Evolutionary conservation across 331 rosid species (phyloP), one percentile per base, ranked within the genome.

Genomic region (Malus hybrid): DNA sequence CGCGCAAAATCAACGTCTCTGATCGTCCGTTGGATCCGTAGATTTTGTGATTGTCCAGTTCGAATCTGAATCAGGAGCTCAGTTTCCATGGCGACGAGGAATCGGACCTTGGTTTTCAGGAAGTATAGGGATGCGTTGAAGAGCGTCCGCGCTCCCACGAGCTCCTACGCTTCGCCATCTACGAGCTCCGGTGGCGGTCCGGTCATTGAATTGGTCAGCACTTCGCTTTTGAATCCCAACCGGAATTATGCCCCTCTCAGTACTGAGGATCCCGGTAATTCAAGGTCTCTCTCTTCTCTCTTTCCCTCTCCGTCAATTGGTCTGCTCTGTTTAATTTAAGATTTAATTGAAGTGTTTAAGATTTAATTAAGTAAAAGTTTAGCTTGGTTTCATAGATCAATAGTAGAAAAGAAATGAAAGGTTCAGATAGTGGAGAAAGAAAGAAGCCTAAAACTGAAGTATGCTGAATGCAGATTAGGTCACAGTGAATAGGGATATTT

Each of bases 111-210:
- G 83, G 55, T 92, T 14, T 95, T 71, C 67, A 87, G 80, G 69
- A 95, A 89, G 81, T 82, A 95, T 73, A 83, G 99, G 79, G 97
- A 95, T 77, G 92, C 93, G 46, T 86, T 90, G 87, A 95, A 89
- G 88, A 88, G 86, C 81, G 97, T 85, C 48, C 91, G 99, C 5
- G 76, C 50, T 80, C 97, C 97, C 26, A 70, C 93, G 71, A 69
- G 82, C 79, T 72, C 73, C 7, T 53, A 75, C 53, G 73, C 81
- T 9, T 77, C 81, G 77, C 70, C 84, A 39, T 87, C 89, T 42
- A 81, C 93, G 53, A 71, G 87, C 56, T 78, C 91, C 70, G 77
- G 75, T 50, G 80, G 85, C 42, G 93, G 96, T 20, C 96, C 97
- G 60, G 97, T 95, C 74, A 90, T 95, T 39, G 97, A 95, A 82